phyloP scores from a whole-genome alignment of 257 asterid genomes.

The Solanum etuberosum region DNA sequence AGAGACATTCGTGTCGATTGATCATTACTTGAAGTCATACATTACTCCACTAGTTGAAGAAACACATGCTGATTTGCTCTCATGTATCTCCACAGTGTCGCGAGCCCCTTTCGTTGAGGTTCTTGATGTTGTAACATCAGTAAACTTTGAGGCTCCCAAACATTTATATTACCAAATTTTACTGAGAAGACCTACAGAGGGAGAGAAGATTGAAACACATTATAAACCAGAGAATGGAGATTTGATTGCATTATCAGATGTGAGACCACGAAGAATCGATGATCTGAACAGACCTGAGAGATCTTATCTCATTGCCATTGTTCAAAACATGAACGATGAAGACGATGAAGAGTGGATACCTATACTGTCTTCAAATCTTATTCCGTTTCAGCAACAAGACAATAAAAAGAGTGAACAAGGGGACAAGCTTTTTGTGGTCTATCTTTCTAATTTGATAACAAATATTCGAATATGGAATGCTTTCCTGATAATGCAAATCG shows the following conservation, averaged over 20 bases:
- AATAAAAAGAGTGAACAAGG: background rate
- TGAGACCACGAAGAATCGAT: constrained; percentile 21
- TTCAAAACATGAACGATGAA: background rate
- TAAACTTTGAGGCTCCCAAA: background rate
- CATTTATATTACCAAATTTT: constrained; percentile 3
- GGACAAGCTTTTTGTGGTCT: constrained; percentile 18
- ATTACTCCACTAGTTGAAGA: constrained; percentile 37
- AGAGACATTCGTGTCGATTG: constrained; percentile 9
- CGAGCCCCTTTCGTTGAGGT: constrained; percentile 17
- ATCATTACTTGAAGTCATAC: constrained; percentile 25
- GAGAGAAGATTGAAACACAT: background rate
- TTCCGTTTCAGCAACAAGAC: background rate
- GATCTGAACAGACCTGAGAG: constrained; percentile 18
- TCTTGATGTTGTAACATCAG: background rate
- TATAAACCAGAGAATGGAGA: constrained; percentile 31
- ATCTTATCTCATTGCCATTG: constrained; percentile 22
- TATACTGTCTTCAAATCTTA: constrained; percentile 15
- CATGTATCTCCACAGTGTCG: constrained; percentile 7
- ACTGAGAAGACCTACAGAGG: background rate
- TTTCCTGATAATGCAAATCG: background rate
- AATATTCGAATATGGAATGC: constrained; percentile 43
- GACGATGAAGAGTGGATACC: background rate
- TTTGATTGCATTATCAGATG: constrained; percentile 25
- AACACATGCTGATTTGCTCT: constrained; percentile 40
- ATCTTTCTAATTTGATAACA: constrained; percentile 35